phyloP scores from a whole-genome alignment of 106 monocot species.

The Dendrobium nobile region DNA sequence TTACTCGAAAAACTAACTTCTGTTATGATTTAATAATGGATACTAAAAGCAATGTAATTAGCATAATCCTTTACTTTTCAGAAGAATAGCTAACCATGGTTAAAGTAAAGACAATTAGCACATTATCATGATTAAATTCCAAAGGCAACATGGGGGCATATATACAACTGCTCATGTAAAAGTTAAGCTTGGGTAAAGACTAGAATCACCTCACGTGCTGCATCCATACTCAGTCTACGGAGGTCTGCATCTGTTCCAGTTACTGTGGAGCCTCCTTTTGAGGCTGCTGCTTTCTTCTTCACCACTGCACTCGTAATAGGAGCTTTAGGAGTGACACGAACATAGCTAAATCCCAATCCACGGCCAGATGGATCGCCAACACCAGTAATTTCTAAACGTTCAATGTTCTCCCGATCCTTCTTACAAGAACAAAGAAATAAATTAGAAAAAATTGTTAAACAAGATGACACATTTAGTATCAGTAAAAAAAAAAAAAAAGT shows the following conservation, averaged over 20 bases:
- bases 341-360: conserved; percentile 97
- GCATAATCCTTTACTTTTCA: neutral
- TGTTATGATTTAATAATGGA: neutral
- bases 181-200: neutral
- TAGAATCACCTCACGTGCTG: conserved; percentile 84
- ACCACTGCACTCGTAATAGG: conserved; percentile 52
- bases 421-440: conserved; percentile 5
- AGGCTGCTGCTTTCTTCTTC: conserved; percentile 76
- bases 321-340: conserved; percentile 75
- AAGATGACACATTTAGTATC: neutral
- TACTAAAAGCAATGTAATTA: neutral
- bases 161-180: too few relatives aligned
- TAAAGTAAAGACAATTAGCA: neutral
- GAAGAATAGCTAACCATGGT: neutral
- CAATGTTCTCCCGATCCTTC: conserved; percentile 86
- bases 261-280: conserved; percentile 69
- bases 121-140: neutral
- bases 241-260: conserved; percentile 99
- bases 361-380: conserved; percentile 99
- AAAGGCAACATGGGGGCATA: too few relatives aligned
- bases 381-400: conserved; percentile 91
- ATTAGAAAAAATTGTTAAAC: neutral
- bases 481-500: neutral
- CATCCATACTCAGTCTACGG: conserved; percentile 98
- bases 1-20: neutral